Evolutionary conservation across 208 protist genomes (phyloP).

Genomic region (Naegleria lovaniensis): DNA sequence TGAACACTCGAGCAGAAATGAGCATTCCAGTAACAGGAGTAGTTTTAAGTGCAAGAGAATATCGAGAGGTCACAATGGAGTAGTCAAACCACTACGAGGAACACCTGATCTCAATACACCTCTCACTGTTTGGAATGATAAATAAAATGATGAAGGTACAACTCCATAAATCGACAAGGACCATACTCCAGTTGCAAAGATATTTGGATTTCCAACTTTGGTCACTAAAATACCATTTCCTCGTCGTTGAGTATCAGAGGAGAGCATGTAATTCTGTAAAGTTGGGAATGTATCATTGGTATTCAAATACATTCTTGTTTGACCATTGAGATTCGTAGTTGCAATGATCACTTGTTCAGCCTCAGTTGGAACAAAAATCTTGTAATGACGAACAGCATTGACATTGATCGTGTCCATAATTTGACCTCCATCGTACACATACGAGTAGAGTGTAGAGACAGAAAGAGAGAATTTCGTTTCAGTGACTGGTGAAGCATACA

Average conservation of each 20-base stretch:
- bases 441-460: background rate
- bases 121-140: background rate
- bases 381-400: background rate
- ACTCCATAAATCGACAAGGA: background rate
- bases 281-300: background rate
- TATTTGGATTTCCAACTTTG: background rate
- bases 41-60: background rate
- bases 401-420: background rate
- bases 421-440: background rate
- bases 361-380: background rate
- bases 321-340: background rate
- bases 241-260: background rate
- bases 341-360: background rate
- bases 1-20: background rate
- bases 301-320: background rate
- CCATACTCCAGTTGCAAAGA: background rate
- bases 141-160: background rate
- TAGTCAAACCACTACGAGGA: background rate
- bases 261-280: background rate
- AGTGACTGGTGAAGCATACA: background rate
- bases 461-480: background rate
- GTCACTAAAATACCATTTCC: background rate
- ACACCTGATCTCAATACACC: background rate
- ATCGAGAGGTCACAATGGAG: background rate
- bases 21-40: background rate